Evolutionary conservation across 305 asterid species (phyloP).

Genomic region (Solanum hybrid): DNA sequence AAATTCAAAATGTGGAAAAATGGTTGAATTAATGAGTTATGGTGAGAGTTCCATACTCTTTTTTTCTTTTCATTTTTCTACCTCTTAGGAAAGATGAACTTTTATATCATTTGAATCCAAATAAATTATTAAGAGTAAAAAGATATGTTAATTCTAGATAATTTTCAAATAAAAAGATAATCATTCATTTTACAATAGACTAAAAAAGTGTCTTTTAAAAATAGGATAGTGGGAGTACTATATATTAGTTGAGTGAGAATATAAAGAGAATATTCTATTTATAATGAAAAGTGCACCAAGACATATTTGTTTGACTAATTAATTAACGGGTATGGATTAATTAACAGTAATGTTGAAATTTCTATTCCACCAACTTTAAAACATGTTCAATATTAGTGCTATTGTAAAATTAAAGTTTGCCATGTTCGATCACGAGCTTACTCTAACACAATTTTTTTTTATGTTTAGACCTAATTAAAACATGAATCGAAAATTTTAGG

Average conservation of each 20-base stretch:
- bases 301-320: neutral
- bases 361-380: neutral
- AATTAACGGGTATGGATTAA: neutral
- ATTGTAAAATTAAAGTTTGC: neutral
- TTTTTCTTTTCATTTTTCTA: neutral
- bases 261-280: neutral
- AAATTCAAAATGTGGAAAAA: neutral
- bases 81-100: neutral
- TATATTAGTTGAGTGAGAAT: neutral
- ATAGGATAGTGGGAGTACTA: neutral
- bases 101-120: neutral
- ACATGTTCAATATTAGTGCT: neutral
- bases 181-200: neutral
- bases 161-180: neutral
- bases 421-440: neutral
- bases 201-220: neutral
- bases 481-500: rapidly evolving
- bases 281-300: neutral
- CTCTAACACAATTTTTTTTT: neutral
- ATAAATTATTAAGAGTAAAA: neutral
- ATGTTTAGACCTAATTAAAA: neutral
- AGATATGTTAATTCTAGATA: neutral
- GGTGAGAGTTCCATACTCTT: neutral
- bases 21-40: neutral
- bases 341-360: neutral